Evolutionary conservation across 495 filamentous ascomycete genomes (phyloP), one percentile per base, ranked within the genome.

Genomic region (Aspergillus homomorphus): DNA sequence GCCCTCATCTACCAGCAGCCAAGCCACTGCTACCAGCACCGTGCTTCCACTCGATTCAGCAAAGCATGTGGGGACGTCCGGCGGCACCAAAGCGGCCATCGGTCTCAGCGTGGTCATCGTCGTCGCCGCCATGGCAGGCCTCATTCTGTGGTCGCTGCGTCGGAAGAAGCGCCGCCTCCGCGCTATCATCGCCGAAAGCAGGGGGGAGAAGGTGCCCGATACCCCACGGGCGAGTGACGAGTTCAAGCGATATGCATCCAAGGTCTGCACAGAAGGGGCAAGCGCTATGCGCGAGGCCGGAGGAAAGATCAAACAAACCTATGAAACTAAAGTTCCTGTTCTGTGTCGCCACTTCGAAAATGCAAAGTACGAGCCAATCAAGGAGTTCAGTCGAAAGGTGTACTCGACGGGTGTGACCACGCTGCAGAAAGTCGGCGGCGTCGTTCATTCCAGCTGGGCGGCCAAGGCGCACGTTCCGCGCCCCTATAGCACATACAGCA

Each of bases 371-470:
- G 24, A 16, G 15, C 48, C 48, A 4, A 51, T 51, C 48, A 51
- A 51, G 15, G 23, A 51, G 5, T 30, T 51, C 15, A 51, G 23
- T 18, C 10, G n/a, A 2, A 18, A 26, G 24, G 23, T 51, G 7
- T 51, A 51, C 23, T 24, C 48, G 23, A 30, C 22, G 10, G 20
- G 48, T 12, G 15, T 24, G 3, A 30, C 15, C 15, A 24, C 48
- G 1, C 4, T 51, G 16, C 23, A 28, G 16, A 26, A 24, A 4
- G 22, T 28, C 0, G 14, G 22, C 23, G 48, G 48, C 1, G 16
- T 51, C 15, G 48, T 51, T n/a, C 24, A 51, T 5, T 26, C 48
- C 19, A 51, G 23, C 48, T 51, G 48, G 48, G n/a, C 4, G 22
- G 10, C 14, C 10, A 26, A 28, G 4, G 15, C 28, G 8, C 48